phyloP scores from a whole-genome alignment of 2,329 filamentous ascomycete genomes.

The Dryadomyces sulphureus region DNA sequence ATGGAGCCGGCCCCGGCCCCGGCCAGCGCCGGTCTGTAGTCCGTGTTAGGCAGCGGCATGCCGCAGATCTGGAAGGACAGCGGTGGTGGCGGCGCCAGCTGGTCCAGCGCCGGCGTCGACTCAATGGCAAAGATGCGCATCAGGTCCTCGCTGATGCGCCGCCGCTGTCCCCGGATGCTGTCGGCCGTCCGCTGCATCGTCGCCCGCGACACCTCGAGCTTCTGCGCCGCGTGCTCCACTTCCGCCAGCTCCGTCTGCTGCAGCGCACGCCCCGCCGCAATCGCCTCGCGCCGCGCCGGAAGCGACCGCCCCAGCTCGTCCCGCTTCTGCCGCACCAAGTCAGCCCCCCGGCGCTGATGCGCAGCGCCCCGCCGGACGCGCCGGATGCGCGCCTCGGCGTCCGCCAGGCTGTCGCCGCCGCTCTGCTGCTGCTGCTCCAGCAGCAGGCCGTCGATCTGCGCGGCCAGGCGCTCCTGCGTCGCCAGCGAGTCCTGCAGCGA shows the following conservation, averaged over 20 bases:
- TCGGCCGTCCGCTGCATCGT: slow-evolving; percentile 43
- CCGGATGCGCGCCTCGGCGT: slow-evolving; percentile 32
- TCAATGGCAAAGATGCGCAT: slow-evolving; percentile 67
- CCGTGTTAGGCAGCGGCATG: slow-evolving; percentile 65
- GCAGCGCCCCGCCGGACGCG: slow-evolving; percentile 40
- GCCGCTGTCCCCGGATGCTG: slow-evolving; percentile 68
- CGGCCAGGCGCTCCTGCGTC: slow-evolving; percentile 57
- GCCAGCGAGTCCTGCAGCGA: slow-evolving; percentile 81
- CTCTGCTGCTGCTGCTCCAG: slow-evolving; percentile 8
- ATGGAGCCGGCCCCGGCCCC: slow-evolving; percentile 2
- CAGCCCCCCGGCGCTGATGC: slow-evolving; percentile 51
- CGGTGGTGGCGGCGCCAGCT: slow-evolving; percentile 29
- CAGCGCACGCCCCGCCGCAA: slow-evolving; percentile 43
- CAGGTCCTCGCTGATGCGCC: slow-evolving; percentile 77
- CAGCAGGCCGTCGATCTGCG: slow-evolving; percentile 58
- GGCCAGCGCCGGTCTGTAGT: slow-evolving; percentile 40
- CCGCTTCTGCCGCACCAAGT: slow-evolving; percentile 43
- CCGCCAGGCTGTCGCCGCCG: slow-evolving; percentile 25
- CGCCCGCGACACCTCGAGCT: slow-evolving; percentile 39
- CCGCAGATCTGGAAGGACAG: slow-evolving; percentile 75
- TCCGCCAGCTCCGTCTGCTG: slow-evolving; percentile 45
- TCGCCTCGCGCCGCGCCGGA: slow-evolving; percentile 48
- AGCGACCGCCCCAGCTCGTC: slow-evolving; percentile 57
- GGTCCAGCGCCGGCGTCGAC: slow-evolving; percentile 25
- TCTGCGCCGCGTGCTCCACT: slow-evolving; percentile 44